Evolutionary conservation across 2,329 filamentous ascomycete genomes (phyloP), one percentile per base, ranked within the genome.

Genomic region (Sphaceloma murrayae): DNA sequence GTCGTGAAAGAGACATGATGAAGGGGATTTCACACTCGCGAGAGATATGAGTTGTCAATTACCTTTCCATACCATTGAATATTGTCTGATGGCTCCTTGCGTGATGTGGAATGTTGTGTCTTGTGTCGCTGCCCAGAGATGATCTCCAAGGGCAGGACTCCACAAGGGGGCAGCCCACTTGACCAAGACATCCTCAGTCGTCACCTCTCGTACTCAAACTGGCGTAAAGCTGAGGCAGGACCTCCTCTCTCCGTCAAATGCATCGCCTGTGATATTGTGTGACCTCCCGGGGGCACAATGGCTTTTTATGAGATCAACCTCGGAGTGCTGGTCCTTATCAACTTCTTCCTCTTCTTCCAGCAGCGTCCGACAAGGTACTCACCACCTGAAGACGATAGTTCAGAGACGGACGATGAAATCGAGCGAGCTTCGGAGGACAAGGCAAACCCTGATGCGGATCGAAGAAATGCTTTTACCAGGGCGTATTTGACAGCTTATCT

Each of bases 401-500:
- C 26, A 32, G 40, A 18, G 5, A 24, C 21, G 16, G 34, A 48
- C n/a, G 40, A 48, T 13, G 34, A 26, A 21, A 46, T 43, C 14
- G 39, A 46, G 13, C 43, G 33, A 7, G 27, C 29, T 16, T 46
- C 48, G 34, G 48, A 52, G 32, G 53, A 53, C n/a, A n/a, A n/a
- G n/a, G n/a, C n/a, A n/a, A n/a, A n/a, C n/a, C n/a, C n/a, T 44
- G 51, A 54, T 39, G 54, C 52, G 3, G 7, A 27, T 3, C 18
- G 18, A 13, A 34, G 18, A 11, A 17, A 9, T 2, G 13, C 27
- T 6, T 43, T 43, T 24, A 13, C 24, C 18, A 19, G 30, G 9
- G 33, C 27, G n/a, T 43, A 43, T 16, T 18, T 69, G 45, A 56
- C 61, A n/a, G 65, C 66, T 5, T 69, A 68, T 42, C 53, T 61